A percentile compares a stretch with the other conserved stretches of the same genome.
phyloP scores from a whole-genome alignment of 352 stramenopile genomes.

The Peronospora farinosa region DNA sequence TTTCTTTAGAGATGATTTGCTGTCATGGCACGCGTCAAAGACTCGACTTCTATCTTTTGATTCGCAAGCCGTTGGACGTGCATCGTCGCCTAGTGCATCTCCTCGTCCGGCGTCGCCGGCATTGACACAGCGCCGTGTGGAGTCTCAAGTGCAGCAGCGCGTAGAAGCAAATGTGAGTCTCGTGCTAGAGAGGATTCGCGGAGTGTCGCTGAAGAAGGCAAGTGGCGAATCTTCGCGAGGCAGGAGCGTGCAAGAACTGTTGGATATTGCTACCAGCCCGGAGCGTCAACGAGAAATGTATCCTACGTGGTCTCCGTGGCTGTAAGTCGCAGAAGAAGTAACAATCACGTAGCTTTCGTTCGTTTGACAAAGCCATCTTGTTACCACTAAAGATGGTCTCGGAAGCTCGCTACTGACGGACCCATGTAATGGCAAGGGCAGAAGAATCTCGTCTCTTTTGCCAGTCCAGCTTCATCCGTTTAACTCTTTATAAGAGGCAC shows the following conservation, averaged over 20 bases:
- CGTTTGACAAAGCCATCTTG: not conserved
- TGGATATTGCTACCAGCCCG: constrained; percentile 75
- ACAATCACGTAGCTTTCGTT: not conserved
- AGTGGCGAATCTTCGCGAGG: constrained; percentile 45
- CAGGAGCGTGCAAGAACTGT: constrained; percentile 71
- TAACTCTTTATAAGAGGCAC: too few relatives aligned
- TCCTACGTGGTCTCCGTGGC: constrained; percentile 82
- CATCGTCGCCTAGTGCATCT: constrained; percentile 18
- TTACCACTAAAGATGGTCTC: too few relatives aligned
- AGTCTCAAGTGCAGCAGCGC: constrained; percentile 76
- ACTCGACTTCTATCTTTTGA: constrained; percentile 44
- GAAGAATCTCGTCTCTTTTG: not conserved
- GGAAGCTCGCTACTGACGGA: too few relatives aligned
- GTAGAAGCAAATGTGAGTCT: constrained; percentile 83
- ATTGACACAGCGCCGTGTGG: constrained; percentile 49
- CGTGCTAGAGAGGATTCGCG: constrained; percentile 72
- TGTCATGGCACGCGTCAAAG: constrained; percentile 86
- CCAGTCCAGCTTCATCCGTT: too few relatives aligned
- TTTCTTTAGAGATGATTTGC: constrained; percentile 85
- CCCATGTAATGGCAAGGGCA: not conserved
- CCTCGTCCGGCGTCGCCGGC: constrained; percentile 22
- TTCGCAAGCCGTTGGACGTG: constrained; percentile 19
- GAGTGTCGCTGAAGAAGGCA: constrained; percentile 74
- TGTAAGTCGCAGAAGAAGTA: constrained; percentile 36
- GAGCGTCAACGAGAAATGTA: constrained; percentile 84